Evolutionary conservation across 768 basidiomycete genomes (phyloP), one percentile per base, ranked within the genome.

Genomic region (Tricholoma hemisulphureum): DNA sequence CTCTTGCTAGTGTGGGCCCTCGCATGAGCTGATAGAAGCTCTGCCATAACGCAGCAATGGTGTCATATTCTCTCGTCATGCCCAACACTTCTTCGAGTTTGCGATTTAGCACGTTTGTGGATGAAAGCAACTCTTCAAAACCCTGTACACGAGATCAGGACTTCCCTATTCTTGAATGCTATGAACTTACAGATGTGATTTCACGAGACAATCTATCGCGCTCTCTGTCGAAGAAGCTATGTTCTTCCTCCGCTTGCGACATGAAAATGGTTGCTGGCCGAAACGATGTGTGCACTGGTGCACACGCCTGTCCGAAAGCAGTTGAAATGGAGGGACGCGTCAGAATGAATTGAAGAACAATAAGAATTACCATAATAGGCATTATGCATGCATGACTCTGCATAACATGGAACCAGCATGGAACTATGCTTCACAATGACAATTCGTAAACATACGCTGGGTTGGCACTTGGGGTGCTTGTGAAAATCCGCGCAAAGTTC

Each of bases 1-100:
- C 73, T 43, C 64, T 69, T n/a, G n/a, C n/a, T n/a, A n/a, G n/a
- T n/a, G 73, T 70, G 18, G 81, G 80, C 43, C 73, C 77, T 23
- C 80, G 80, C 89, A 93, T 93, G 62, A 93, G 76, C 57, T 86
- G 75, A 64, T 91, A 86, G 63, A 93, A 93, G 63, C 82, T 84
- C 58, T 85, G 80, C 93, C 93, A 95, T 50, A 97, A 77, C 2
- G 83, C 79, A 3, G 94, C 91, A 39, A 95, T 92, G 2, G 89
- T 94, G 51, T 89, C 84, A 69, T 96, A 95, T 77, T 95, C 95
- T 57, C 86, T 87, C 5, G 95, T 94, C 84, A 96, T 95, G 9
- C 91, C 91, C 23, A 89, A 75, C 2, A 95, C 93, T 68, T 97
- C 93, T 71, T 98, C 95, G 16, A 96, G 81, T 67, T 93, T 95